Conservation (phyloP, 129 eudicot species). For the Chrysanthemum lavandulifolium region DNA sequence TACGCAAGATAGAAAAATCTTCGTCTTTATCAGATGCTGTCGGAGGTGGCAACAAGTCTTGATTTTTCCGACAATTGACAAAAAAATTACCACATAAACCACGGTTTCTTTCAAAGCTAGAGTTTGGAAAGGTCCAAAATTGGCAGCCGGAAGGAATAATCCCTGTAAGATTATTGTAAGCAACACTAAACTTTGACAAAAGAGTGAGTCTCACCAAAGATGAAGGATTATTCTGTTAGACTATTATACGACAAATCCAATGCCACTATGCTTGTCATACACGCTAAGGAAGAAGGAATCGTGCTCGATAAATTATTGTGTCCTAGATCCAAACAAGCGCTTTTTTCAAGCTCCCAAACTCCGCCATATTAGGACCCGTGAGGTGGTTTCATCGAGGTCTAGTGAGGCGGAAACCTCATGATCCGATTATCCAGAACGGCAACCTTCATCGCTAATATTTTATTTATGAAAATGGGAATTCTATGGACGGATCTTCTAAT, state of each 20-base stretch:
- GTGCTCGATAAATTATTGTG: constrained; percentile 47
- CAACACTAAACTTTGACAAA: constrained; percentile 18
- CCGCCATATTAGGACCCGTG: neutral
- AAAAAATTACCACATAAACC: constrained; percentile 44
- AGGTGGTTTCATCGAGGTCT: no score
- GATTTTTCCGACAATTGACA: neutral
- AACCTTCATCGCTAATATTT: constrained; percentile 21
- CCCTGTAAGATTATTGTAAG: constrained; percentile 30
- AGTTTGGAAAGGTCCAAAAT: constrained; percentile 38
- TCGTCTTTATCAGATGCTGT: neutral
- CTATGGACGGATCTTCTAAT: constrained; percentile 30
- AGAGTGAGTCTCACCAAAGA: constrained; percentile 43
- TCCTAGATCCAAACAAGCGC: constrained; percentile 45
- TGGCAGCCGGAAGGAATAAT: constrained; percentile 41
- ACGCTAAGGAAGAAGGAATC: constrained; percentile 44
- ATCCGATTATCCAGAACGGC: constrained; percentile 34
- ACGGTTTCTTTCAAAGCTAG: constrained; percentile 61
- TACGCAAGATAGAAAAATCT: neutral
- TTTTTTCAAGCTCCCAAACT: constrained; percentile 3
- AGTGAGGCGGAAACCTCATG: neutral
- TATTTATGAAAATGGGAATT: constrained; percentile 42
- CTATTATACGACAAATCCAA: constrained; percentile 56
- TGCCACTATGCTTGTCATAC: constrained; percentile 43
- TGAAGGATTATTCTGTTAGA: constrained; percentile 42
- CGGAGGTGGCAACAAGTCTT: neutral